Percentiles rank a stretch among this genome's conserved stretches.
Evolutionary conservation across 202 grass and related monocot genomes (phyloP).

Genomic region (Schoenoplectus triqueter): DNA sequence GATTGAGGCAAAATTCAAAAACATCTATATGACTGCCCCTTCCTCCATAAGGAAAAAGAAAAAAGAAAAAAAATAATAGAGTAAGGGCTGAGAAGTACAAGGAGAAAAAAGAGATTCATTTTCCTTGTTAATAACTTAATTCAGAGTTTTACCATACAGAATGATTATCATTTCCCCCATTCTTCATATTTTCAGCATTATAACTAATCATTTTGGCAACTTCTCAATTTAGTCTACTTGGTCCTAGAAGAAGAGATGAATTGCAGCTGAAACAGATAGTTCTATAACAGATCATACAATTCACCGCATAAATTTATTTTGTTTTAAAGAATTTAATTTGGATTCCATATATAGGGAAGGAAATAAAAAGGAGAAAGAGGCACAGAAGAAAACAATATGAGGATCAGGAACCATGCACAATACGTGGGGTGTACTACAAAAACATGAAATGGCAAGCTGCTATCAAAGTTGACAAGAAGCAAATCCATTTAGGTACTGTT

Average conservation of each 20-base stretch:
- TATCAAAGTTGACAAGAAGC: conserved; percentile 99
- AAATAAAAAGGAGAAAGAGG: conserved; percentile 85
- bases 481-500: conserved; percentile 97
- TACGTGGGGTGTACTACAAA: conserved; percentile 96
- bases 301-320: conserved; percentile 29
- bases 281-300: conserved; percentile 4
- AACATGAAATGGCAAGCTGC: conserved; percentile 99
- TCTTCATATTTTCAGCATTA: background rate
- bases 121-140: background rate
- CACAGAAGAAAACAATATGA: conserved; percentile 96
- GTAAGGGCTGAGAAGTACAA: background rate
- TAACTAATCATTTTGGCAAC: background rate
- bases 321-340: background rate
- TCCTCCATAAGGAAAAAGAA: background rate
- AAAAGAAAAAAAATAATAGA: background rate
- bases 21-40: no score
- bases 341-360: conserved; percentile 59
- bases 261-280: background rate
- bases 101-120: background rate
- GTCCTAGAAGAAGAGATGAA: background rate
- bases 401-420: conserved; percentile 89
- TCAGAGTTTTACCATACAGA: background rate
- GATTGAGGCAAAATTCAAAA: background rate
- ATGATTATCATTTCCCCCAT: background rate
- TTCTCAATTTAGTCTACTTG: background rate